Evolutionary conservation across 2,329 filamentous ascomycete genomes (phyloP), one percentile per base, ranked within the genome.

Genomic region (Sarocladiaceae sp.): DNA sequence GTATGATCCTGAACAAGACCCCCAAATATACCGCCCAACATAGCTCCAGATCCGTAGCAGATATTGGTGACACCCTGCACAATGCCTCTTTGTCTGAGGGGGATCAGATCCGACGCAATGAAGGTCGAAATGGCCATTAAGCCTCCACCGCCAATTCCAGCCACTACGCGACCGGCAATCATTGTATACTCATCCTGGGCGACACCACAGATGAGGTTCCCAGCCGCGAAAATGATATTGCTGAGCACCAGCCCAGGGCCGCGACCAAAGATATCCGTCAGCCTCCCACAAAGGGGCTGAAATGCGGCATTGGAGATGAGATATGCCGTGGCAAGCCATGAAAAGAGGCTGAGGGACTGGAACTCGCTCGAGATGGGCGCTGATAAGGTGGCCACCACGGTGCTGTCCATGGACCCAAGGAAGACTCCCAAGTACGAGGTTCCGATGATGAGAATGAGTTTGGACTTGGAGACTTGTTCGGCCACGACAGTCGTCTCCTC

Each of bases 261-360:
- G 4, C 91, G 83, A 11, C 87, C 88, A 62, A 94, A 94, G 48
- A 96, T 94, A 65, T 96, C 92, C 0, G 91, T 96, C 54, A 96
- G 68, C 4, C 90, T 83, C 5, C 92, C 92, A 10, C 87, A 90
- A 18, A 96, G 78, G 13, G 91, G 91, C 66, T 96, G 91, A 60
- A 84, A 89, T 0, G 90, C 90, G 2, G 91, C 88, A 66, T 93
- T 96, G 59, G 90, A 87, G 61, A 96, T 91, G 25, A 96, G 79
- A 65, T 96, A 96, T 18, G 89, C 86, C 0, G 89, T 88, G 0
- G 90, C 91, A 7, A 96, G 83, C 91, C 91, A 96, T 1, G 90
- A 92, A 40, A 96, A 77, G 3, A 94, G 76, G 18, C 85, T 87
- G 25, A 96, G 80, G 1, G 89, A 95, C 54, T 85, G 77, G 69